Conservation (phyloP, 495 filamentous ascomycete genomes). For the Aspergillus nidulans region DNA sequence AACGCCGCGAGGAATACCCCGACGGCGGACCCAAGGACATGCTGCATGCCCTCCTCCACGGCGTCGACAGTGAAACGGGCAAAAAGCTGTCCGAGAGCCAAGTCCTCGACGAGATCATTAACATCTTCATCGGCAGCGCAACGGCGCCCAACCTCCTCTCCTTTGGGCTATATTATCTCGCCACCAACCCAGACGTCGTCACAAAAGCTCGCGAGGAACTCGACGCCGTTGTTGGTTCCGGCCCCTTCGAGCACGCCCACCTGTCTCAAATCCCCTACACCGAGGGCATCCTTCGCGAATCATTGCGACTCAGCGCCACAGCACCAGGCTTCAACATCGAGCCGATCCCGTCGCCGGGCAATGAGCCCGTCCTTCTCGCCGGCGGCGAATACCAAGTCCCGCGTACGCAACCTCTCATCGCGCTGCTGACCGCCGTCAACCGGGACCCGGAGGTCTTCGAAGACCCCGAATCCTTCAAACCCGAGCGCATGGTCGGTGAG, state of each 20-base stretch:
- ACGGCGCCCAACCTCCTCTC: slow-evolving; percentile 42
- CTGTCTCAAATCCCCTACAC: slow-evolving; percentile 62
- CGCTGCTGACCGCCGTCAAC: slow-evolving; percentile 61
- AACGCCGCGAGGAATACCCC: slow-evolving; percentile 40
- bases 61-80: slow-evolving; percentile 63
- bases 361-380: slow-evolving; percentile 45
- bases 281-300: slow-evolving; percentile 65
- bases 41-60: slow-evolving; percentile 63
- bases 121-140: slow-evolving; percentile 43
- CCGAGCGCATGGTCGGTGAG: slow-evolving; percentile 66
- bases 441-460: slow-evolving; percentile 66
- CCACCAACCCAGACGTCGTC: slow-evolving; percentile 33
- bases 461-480: slow-evolving; percentile 59
- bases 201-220: slow-evolving; percentile 39
- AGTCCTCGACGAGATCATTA: slow-evolving; percentile 64
- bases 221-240: slow-evolving; percentile 32
- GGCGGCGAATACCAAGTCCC: slow-evolving; percentile 66
- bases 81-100: slow-evolving; percentile 54
- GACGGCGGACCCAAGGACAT: slow-evolving; percentile 58
- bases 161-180: slow-evolving; percentile 43
- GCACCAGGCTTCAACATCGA: slow-evolving; percentile 62
- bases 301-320: slow-evolving; percentile 62
- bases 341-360: slow-evolving; percentile 42
- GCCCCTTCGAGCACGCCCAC: slow-evolving; percentile 46
- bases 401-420: slow-evolving; percentile 56